Base-by-base conservation (phyloP, 179 eudicot species). In the Gypsophila paniculata region DNA sequence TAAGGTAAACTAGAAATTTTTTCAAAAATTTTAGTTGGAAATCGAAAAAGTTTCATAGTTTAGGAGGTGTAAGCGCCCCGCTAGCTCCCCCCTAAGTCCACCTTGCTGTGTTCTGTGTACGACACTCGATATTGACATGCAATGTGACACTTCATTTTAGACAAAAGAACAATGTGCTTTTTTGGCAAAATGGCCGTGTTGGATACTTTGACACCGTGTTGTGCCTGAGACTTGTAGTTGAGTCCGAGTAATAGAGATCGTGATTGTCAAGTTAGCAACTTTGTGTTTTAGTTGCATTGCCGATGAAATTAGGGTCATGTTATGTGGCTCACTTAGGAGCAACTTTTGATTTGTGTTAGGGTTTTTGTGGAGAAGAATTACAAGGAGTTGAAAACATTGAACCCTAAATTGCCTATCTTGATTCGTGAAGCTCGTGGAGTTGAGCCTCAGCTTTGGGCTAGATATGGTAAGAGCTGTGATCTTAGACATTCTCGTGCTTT, bases 381-480 rank as follows among this genome's bases (percentile, higher is more conserved):
- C 86, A 90, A 88, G 85, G 96, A 88, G 68, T 80, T 91, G 76
- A 91, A 91, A 86, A 79, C 85, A 23, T 70, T 85, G 76, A 91
- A 91, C 77, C 96, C 97, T 53, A 91, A 86, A 75, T 77, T 91
- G 36, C 96, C 97, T 2, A 90, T 91, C 67, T 72, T 91, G 83
- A 87, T 91, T 75, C 97, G 97, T 25, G 97, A 91, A 75, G 78
- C 86, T 65, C 83, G 85, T 34, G 91, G 93, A 12, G 80, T 84
- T 66, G 88, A 88, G 78, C 97, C 97, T 78, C 97, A 91, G 78
- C 84, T 91, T 14, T 91, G 97, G 97, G 96, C 97, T 17, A 84
- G 97, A 90, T 91, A 83, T 66, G 96, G 97, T 91, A 80, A 68
- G 76, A n/a, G 19, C 10, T 14, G 26, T 7, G 18, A 11, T 3